A percentile compares a stretch with the other conserved stretches of the same genome.
Evolutionary conservation across 75 land plant genomes (phyloP).

Genomic region (Adiantum capillusveneris): DNA sequence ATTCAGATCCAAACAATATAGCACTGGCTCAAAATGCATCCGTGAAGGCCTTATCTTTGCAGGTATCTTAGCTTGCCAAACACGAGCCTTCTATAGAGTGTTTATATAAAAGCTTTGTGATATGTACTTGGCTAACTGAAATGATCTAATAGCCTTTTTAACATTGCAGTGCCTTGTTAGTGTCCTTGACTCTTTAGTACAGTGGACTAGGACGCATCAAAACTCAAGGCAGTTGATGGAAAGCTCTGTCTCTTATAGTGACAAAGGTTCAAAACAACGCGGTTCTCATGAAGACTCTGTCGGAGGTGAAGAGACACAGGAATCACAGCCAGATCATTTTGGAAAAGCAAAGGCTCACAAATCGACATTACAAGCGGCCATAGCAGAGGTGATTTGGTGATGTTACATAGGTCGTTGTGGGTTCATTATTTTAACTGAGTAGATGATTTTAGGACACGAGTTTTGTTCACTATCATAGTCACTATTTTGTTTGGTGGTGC

Average conservation of each 20-base stretch:
- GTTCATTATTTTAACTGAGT: not conserved
- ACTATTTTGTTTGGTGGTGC: too few relatives aligned
- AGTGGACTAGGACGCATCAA: constrained; percentile 51
- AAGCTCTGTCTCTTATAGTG: constrained; percentile 11
- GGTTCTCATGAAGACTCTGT: not conserved
- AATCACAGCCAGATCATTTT: constrained; percentile 48
- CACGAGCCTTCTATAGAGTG: too few relatives aligned
- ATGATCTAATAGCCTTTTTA: not conserved
- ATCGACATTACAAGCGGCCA: constrained; percentile 74
- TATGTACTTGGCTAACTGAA: too few relatives aligned
- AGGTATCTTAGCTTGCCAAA: constrained; percentile 27
- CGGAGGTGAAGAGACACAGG: constrained; percentile 26
- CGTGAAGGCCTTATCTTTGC: constrained; percentile 72
- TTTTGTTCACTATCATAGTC: too few relatives aligned
- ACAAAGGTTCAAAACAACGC: constrained; percentile 17
- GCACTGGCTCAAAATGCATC: constrained; percentile 49
- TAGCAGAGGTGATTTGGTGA: constrained; percentile 47
- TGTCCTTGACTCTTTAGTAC: constrained; percentile 60
- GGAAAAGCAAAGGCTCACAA: constrained; percentile 84
- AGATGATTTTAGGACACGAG: too few relatives aligned
- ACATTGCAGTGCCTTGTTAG: constrained; percentile 56
- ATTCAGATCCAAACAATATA: constrained; percentile 62
- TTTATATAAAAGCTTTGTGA: too few relatives aligned
- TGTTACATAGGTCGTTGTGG: not conserved
- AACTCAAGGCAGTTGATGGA: constrained; percentile 20